Conservation (phyloP, 169 alveolate species). For the Plasmodium billcollinsi region DNA sequence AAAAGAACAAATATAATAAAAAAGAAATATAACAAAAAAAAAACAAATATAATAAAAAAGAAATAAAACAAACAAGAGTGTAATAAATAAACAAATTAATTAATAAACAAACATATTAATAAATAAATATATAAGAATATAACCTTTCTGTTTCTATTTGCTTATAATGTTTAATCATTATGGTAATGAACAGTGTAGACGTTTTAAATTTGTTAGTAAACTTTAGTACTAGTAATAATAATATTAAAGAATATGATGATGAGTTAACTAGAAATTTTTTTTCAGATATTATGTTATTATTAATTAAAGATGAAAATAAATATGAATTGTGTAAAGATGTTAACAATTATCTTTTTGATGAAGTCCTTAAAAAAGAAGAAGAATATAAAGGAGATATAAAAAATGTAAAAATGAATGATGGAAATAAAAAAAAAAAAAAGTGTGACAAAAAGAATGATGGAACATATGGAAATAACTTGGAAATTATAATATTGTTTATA, state of each 20-base stretch:
- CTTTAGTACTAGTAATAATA: background rate
- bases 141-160: no score
- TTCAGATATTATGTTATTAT: background rate
- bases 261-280: conserved; percentile 16
- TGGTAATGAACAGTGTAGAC: background rate
- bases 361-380: background rate
- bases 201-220: conserved; percentile 10
- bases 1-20: no score
- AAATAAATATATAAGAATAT: no score
- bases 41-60: no score
- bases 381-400: background rate
- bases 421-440: background rate
- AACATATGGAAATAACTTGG: background rate
- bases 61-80: no score
- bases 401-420: background rate
- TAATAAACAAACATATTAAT: no score
- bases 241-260: conserved; percentile 5
- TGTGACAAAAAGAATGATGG: background rate
- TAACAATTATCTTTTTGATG: conserved; percentile 12
- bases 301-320: conserved; percentile 13
- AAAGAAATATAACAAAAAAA: no score
- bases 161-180: background rate
- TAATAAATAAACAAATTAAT: no score
- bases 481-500: conserved; percentile 29
- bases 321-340: conserved; percentile 3